A percentile compares a stretch with the other conserved stretches of the same genome.
Evolutionary conservation across 768 basidiomycete genomes (phyloP).

Genomic region (Xanthoconium purpureum): DNA sequence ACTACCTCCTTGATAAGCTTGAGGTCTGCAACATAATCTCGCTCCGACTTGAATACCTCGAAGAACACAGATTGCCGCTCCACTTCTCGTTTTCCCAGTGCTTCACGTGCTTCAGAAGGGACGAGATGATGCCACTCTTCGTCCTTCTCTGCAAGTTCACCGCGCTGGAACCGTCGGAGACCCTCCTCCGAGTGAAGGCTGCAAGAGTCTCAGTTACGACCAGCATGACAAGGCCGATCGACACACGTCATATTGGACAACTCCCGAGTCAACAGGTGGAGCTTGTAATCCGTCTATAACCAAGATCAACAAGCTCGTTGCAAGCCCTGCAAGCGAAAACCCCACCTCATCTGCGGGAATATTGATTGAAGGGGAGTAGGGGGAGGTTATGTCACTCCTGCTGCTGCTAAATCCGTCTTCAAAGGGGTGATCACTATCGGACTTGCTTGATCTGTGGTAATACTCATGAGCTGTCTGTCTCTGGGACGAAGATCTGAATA

Average conservation of each 20-base stretch:
- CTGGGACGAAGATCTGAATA: slow-evolving; percentile 46
- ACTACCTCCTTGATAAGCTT: slow-evolving; percentile 63
- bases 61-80: slow-evolving; percentile 84
- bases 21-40: slow-evolving; percentile 83
- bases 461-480: slow-evolving; percentile 27
- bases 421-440: slow-evolving; percentile 32
- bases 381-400: slow-evolving; percentile 27
- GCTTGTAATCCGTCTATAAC: slow-evolving; percentile 24
- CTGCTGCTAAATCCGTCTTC: slow-evolving; percentile 14
- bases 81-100: slow-evolving; percentile 73
- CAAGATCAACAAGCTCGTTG: slow-evolving; percentile 5
- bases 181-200: slow-evolving; percentile 65
- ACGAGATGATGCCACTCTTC: slow-evolving; percentile 85
- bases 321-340: slow-evolving; percentile 26
- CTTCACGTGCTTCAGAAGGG: slow-evolving; percentile 63
- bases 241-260: slow-evolving; percentile 41
- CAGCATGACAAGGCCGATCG: not conserved
- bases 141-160: slow-evolving; percentile 60
- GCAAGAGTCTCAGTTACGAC: slow-evolving; percentile 11
- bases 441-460: slow-evolving; percentile 39
- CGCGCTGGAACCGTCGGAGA: slow-evolving; percentile 64
- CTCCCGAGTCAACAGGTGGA: slow-evolving; percentile 33
- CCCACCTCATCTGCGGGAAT: slow-evolving; percentile 39
- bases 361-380: slow-evolving; percentile 34
- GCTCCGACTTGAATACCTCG: slow-evolving; percentile 87